Evolutionary conservation across 257 asterid species (phyloP), one percentile per base, ranked within the genome.

Genomic region (Parsonsia alboflavescens): DNA sequence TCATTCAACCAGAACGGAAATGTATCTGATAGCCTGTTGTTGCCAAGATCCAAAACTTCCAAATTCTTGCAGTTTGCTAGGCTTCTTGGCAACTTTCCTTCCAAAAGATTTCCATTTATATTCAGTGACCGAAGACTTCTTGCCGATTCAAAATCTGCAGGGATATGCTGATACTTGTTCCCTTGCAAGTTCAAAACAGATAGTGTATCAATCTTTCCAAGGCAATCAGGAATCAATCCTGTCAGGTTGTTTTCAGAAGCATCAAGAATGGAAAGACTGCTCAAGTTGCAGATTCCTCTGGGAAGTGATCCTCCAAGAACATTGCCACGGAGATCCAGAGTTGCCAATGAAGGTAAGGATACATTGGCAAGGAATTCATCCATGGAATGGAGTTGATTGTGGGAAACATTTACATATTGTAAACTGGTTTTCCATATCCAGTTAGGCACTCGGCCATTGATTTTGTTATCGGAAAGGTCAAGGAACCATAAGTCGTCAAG

Each of bases 391-490:
- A 86, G 70, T 0, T 64, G 78, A 52, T 88, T 88, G 42, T 79
- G 84, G n/a, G 93, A 86, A 30, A 88, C 85, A 74, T 86, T 83
- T 56, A 86, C 45, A 57, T 70, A 70, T 3, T 77, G 70, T 0
- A 80, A 79, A 2, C 84, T 85, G 10, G 68, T 73, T 68, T 80
- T 79, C 94, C 89, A 89, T 16, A 86, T 5, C 90, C 91, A 88
- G 33, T 75, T 86, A 7, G 91, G 91, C 45, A 86, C 81, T 76
- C 79, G 84, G 9, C 93, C 91, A 5, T 21, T 30, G 52, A 88
- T 62, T 22, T 59, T 74, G 72, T 86, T 88, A 58, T 77, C 49
- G 0, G 93, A 85, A 67, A 88, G 86, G 78, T 86, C 93, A 1
- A 88, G 77, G 82, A 74, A 65, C 79, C 19, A 70, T 30, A 88